A percentile compares a stretch with the other conserved stretches of the same genome.
phyloP scores from a whole-genome alignment of 2,329 filamentous ascomycete genomes.

The Tolypocladium endophyticum region DNA sequence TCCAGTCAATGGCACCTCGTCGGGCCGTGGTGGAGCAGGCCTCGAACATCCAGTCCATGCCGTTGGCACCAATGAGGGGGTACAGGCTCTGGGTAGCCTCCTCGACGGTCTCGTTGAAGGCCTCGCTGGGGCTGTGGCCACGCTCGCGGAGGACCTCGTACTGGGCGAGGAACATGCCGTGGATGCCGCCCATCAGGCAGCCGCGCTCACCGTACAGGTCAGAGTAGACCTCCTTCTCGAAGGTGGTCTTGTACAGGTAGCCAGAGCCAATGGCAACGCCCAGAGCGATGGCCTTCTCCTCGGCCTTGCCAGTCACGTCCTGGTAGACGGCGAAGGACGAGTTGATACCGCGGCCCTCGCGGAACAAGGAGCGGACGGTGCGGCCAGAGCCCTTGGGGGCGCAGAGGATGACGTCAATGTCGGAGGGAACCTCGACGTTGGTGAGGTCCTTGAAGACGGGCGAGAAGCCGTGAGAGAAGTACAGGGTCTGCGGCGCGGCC shows the following conservation, averaged over 20 bases:
- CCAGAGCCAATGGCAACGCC: slow-evolving; percentile 95
- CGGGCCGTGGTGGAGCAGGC: slow-evolving; percentile 98
- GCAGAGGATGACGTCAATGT: slow-evolving; percentile 98
- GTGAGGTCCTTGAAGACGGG: slow-evolving; percentile 99
- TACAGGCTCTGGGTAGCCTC: slow-evolving; percentile 98
- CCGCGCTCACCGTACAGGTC: slow-evolving; percentile 99
- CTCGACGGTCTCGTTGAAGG: slow-evolving; percentile 99
- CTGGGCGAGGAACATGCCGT: slow-evolving; percentile 99
- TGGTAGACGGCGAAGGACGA: slow-evolving; percentile 97
- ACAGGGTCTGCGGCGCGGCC: slow-evolving; percentile 61
- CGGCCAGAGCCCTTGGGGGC: slow-evolving; percentile 98
- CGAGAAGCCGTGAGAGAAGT: slow-evolving; percentile 99
- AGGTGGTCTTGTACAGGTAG: slow-evolving; percentile 99
- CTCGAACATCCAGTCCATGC: slow-evolving; percentile 99
- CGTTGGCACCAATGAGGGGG: slow-evolving; percentile 91
- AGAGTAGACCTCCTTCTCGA: slow-evolving; percentile 99
- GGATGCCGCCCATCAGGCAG: slow-evolving; percentile 99
- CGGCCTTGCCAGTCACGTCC: slow-evolving; percentile 93
- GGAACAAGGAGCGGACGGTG: slow-evolving; percentile 97
- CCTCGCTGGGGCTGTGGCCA: slow-evolving; percentile 93
- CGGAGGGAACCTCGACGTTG: slow-evolving; percentile 90
- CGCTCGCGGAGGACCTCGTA: slow-evolving; percentile 99
- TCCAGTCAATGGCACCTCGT: slow-evolving; percentile 98
- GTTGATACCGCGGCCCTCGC: slow-evolving; percentile 99
- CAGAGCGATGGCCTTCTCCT: slow-evolving; percentile 95